Evolutionary conservation across 371 early-diverging fungal species (phyloP), one percentile per base, ranked within the genome.

Genomic region (Saksenaea vasiformis): DNA sequence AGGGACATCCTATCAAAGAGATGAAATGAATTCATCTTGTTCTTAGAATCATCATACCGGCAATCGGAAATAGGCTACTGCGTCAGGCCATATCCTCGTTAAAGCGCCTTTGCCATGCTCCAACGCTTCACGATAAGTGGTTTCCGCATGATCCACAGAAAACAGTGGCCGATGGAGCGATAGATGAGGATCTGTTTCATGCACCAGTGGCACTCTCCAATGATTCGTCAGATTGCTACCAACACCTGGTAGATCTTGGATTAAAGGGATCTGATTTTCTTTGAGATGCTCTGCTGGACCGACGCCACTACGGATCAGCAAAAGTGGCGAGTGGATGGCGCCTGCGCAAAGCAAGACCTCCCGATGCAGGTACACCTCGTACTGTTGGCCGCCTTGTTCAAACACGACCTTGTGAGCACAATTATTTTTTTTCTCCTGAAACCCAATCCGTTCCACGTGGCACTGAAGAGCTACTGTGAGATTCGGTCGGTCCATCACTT

Each of bases 151-250:
- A 14, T 70, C 56, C 0, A 70, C 4, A 0, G 67, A 56, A 28
- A 70, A 64, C 1, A 64, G 37, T 3, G 37, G 34, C 9, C 39
- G 34, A 37, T 73, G 69, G 11, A 73, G 53, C 5, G 64, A 68
- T 37, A 61, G 61, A 2, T 59, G 62, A 2, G 72, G 55, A 17
- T 47, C 9, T 1, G 73, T 75, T 31, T 65, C 68, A 43, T 68
- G 64, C 3, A 65, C 56, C 13, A 64, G 31, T 34, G 68, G 67
- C 0, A 76, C 64, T 17, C 64, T 65, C 58, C 74, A 65, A 61
- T 79, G 80, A 36, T 77, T 76, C 27, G 69, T 70, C 31, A 82
- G 58, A 58, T 79, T 78, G 26, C 67, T 56, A 7, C 79, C 80
- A 11, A 82, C 83, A 15, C 75, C 77, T 26, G 74, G 72, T 13